These are phyloP conservation scores for Stachybotrys echinatus DNA, from an alignment of 2,329 filamentous ascomycete genomes.

Conservation along the genomic window DNA sequence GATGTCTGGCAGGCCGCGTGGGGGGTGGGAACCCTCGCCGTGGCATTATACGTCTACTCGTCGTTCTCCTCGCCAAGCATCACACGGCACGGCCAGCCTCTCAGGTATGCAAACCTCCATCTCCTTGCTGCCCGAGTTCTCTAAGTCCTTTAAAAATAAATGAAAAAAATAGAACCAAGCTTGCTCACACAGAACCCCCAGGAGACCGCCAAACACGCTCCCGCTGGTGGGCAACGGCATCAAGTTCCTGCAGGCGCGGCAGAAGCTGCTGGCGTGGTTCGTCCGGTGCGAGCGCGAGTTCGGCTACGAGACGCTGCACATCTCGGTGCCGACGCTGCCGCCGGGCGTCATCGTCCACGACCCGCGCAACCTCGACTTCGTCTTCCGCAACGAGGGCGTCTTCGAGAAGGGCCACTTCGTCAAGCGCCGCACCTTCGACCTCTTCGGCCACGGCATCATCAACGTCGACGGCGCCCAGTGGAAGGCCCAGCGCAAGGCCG, in stretches of 20 bases:
- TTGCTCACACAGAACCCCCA: slow-evolving; percentile 11
- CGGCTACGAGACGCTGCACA: slow-evolving; percentile 56
- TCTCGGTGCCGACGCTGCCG: slow-evolving; percentile 57
- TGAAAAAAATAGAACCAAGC: no score
- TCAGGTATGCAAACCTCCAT: neutral
- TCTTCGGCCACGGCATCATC: slow-evolving; percentile 63
- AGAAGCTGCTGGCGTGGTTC: slow-evolving; percentile 60
- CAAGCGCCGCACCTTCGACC: slow-evolving; percentile 52
- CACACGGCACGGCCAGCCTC: neutral
- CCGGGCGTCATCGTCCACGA: slow-evolving; percentile 59
- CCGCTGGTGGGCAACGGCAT: slow-evolving; percentile 58
- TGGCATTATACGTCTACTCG: neutral
- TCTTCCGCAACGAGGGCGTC: slow-evolving; percentile 54
- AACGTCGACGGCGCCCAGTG: slow-evolving; percentile 61
- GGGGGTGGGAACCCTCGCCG: neutral
- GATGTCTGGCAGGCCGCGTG: neutral
- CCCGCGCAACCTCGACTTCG: slow-evolving; percentile 56
- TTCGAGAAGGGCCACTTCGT: slow-evolving; percentile 61
- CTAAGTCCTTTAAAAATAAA: no score
- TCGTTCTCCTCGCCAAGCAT: neutral
- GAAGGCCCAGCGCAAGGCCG: slow-evolving; percentile 58
- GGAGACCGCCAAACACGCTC: slow-evolving; percentile 43
- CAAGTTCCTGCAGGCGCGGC: slow-evolving; percentile 53
- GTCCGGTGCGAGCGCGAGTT: slow-evolving; percentile 50
- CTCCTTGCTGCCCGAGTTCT: neutral